Base-by-base conservation (phyloP, 2,329 filamentous ascomycete species). In the Fusarium verrucosum region DNA sequence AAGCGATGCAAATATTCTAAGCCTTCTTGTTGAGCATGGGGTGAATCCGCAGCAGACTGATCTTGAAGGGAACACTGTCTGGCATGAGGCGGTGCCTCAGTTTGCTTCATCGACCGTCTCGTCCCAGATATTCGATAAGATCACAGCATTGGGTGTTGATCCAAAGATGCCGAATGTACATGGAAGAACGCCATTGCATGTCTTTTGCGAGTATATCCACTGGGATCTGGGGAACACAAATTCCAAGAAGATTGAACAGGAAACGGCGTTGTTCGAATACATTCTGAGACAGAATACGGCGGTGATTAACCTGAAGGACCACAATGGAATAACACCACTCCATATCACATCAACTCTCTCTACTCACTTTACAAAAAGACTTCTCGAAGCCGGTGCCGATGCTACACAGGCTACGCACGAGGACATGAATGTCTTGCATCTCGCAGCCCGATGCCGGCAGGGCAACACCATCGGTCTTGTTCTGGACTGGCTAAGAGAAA, bases 361-460 rank as follows among this genome's bases (percentile, higher is more conserved):
- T 1, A 66, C 72, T 33, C 16, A 37, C 1, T 35, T 58, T 7
- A 54, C 75, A 2, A 67, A 63, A 17, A 55, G 54, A 10, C 69
- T 81, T 10, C 66, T 82, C 2, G 68, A 72, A 5, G 71, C 72
- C 5, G 77, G 80, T 5, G 78, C 78, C 0, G 70, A 81, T 69
- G 66, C 75, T 1, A 58, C 45, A 1, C 57, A 66, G 2, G 22
- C 44, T 1, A 79, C 77, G 0, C 13, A 71, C 5, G 72, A 79
- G 8, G 76, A 75, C 0, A 64, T 76, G 40, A 80, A 74, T 5
- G 67, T 75, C 7, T 70, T 83, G 5, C 80, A 82, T 42, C 49
- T 82, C 17, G 77, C 79, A 2, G 71, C 76, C 5, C 71, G 73
- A 13, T 58, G 65, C 5, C 63, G 76, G 22, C 61, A 76, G 33